Base-by-base conservation (phyloP, 148 eudicot genomes). In the Chenopodium suecicum region DNA sequence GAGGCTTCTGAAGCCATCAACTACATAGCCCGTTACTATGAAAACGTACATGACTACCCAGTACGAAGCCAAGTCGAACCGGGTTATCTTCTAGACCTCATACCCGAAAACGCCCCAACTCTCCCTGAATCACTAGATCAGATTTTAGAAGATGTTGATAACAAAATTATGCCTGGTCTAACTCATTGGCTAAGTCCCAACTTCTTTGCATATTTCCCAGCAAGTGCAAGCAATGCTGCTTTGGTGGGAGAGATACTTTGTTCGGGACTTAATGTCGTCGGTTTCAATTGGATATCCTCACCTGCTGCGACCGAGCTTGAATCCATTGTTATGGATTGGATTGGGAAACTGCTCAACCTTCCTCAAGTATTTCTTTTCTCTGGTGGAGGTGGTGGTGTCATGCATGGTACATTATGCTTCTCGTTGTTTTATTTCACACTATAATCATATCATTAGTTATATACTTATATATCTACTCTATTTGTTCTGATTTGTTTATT, bases 171-270 rank as follows among this genome's bases (percentile, higher is more conserved):
- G 14, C 90, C 91, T 0, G 90, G 91, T 0, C n/a, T 89, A 9
- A 87, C 87, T 1, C 91, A 89, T 76, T 89, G 92, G 92, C 89
- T 88, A 54, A 89, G 92, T 71, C 92, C 90, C 0, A 88, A 86
- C 37, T 86, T 80, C 75, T 89, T 73, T 46, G 92, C 90, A 0
- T 84, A 86, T 62, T 89, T 82, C 32, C 90, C 86, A 1, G 82
- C 86, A 1, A 84, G 69, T 37, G 78, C 80, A 4, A 88, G 90
- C 79, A 85, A 68, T 29, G 89, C 88, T 14, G 84, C 77, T 0
- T 78, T 88, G 4, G 47, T 88, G 1, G 88, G 90, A 0, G 90
- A 89, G n/a, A 56, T 88, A 77, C 76, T 88, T 54, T 80, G 87
- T 60, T 78, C 84, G 0, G 91, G 90, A 0, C 80, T 87, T 12